phyloP scores from a whole-genome alignment of 148 eudicot genomes.

The Silene latifolia region DNA sequence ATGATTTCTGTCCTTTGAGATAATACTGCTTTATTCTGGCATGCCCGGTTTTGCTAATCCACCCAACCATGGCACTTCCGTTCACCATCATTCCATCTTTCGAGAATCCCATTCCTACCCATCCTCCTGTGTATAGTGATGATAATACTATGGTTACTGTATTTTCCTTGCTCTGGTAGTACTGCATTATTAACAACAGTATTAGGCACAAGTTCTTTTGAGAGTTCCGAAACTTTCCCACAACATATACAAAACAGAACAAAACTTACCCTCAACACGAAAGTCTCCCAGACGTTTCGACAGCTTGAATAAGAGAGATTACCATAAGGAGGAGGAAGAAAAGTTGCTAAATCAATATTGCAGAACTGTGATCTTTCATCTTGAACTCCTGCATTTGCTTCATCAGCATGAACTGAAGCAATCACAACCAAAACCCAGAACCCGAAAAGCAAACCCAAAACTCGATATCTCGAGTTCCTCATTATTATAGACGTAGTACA shows the following conservation, averaged over 20 bases:
- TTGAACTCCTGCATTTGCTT: conserved; percentile 4
- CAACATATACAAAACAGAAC: background rate
- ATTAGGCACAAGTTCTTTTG: conserved; percentile 3
- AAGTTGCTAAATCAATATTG: conserved; percentile 53
- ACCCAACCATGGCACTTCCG: conserved; percentile 90
- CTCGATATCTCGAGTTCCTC: conserved; percentile 22
- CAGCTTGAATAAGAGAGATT: conserved; percentile 58
- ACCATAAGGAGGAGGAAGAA: conserved; percentile 86
- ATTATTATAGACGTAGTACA: background rate
- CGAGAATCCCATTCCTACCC: conserved; percentile 94
- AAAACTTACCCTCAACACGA: conserved; percentile 57
- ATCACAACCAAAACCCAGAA: conserved; percentile 6
- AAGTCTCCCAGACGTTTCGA: conserved; percentile 74
- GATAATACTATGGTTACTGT: conserved; percentile 70
- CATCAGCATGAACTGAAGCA: conserved; percentile 12
- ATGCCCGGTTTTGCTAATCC: conserved; percentile 63
- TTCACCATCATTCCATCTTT: conserved; percentile 87
- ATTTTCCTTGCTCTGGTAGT: conserved; percentile 66
- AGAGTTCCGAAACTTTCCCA: background rate
- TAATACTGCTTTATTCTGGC: conserved; percentile 68
- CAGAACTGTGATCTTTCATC: conserved; percentile 40
- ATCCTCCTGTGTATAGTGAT: conserved; percentile 77
- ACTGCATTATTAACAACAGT: conserved; percentile 42
- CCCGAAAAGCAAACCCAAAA: background rate
- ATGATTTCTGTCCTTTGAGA: conserved; percentile 48